Conservation (phyloP, 2,329 filamentous ascomycete species). For the Fusarium armeniacum region DNA sequence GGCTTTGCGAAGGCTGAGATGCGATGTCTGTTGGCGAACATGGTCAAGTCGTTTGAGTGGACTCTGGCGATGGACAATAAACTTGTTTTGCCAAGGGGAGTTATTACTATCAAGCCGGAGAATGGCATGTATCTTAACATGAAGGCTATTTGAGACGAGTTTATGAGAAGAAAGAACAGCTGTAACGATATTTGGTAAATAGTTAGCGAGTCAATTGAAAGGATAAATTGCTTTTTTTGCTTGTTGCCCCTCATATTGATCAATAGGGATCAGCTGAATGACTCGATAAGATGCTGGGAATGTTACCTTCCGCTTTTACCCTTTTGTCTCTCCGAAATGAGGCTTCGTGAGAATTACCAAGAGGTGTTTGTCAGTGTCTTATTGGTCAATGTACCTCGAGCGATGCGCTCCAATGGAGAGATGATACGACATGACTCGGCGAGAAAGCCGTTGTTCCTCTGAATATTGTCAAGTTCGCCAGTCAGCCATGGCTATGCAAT, state of each 20-base stretch:
- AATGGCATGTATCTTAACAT: constrained; percentile 72
- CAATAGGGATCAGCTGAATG: background rate
- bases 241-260: background rate
- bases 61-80: constrained; percentile 69
- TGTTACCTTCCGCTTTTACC: constrained; percentile 5
- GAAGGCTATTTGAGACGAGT: constrained; percentile 8
- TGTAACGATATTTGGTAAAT: background rate
- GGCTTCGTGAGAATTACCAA: background rate
- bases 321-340: background rate
- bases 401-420: background rate
- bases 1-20: constrained; percentile 81
- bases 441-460: background rate
- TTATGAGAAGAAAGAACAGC: background rate
- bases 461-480: background rate
- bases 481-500: background rate
- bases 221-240: background rate
- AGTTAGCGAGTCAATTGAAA: background rate
- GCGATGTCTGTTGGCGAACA: constrained; percentile 76
- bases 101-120: constrained; percentile 76
- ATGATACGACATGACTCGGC: no score
- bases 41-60: constrained; percentile 75
- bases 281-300: background rate
- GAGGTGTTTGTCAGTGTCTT: background rate
- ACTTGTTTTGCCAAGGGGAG: constrained; percentile 71
- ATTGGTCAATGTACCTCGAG: background rate